Evolutionary conservation across 2,329 filamentous ascomycete species (phyloP).

Genomic region (Nigrospora sphaerica): DNA sequence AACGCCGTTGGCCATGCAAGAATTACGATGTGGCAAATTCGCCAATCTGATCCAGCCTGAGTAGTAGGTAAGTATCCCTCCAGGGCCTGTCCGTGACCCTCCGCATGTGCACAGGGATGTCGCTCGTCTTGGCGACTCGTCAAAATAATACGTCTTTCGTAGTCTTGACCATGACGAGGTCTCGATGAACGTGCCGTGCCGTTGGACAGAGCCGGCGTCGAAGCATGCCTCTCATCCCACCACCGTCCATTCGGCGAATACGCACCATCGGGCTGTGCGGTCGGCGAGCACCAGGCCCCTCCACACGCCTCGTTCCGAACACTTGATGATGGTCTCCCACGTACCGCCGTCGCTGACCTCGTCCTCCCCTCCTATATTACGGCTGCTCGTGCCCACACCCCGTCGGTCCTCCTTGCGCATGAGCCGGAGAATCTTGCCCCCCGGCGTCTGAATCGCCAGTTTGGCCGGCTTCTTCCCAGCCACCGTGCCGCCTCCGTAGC

Average conservation of each 20-base stretch:
- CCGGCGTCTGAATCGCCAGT: slow-evolving; percentile 86
- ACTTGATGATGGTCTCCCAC: slow-evolving; percentile 90
- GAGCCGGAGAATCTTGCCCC: slow-evolving; percentile 86
- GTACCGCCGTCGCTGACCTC: slow-evolving; percentile 62
- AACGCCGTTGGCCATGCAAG: too few relatives aligned
- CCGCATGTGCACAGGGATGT: too few relatives aligned
- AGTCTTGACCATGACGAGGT: too few relatives aligned
- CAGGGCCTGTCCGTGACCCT: too few relatives aligned
- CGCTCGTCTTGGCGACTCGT: too few relatives aligned
- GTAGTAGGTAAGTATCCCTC: too few relatives aligned
- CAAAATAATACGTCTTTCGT: too few relatives aligned
- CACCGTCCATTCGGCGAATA: slow-evolving; percentile 74
- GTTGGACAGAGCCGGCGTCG: too few relatives aligned
- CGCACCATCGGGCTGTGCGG: slow-evolving; percentile 78
- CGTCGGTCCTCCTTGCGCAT: slow-evolving; percentile 72
- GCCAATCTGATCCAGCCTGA: too few relatives aligned
- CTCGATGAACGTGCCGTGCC: too few relatives aligned
- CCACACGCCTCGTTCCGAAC: slow-evolving; percentile 75
- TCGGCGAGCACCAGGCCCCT: slow-evolving; percentile 76
- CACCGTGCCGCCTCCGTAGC: slow-evolving; percentile 23
- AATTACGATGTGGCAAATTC: too few relatives aligned
- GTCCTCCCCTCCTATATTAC: slow-evolving; percentile 35
- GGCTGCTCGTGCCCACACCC: slow-evolving; percentile 35
- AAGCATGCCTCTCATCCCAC: too few relatives aligned
- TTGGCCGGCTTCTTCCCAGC: slow-evolving; percentile 81